Evolutionary conservation across 495 filamentous ascomycete species (phyloP), one percentile per base, ranked within the genome.

Genomic region (Mycothermus thermophilus): DNA sequence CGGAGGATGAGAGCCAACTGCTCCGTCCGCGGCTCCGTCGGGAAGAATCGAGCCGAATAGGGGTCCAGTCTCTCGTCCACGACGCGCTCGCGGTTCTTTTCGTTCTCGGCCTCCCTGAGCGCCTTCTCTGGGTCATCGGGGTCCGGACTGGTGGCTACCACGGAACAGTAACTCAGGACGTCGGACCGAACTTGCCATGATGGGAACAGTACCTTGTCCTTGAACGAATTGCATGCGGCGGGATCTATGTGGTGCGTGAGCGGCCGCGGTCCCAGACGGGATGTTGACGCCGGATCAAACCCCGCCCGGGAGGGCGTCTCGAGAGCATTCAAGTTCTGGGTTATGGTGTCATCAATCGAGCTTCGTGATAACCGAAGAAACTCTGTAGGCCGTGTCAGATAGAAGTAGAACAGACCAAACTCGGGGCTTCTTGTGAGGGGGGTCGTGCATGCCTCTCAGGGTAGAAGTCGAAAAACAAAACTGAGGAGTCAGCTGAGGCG

Each of bases 51-150:
- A 15, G 64, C 83, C 13, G 79, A 85, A 48, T 97, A 97, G 12
- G 90, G 90, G 58, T 97, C 90, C 36, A 96, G 57, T 38, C 90
- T 64, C 55, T 95, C 90, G 59, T 97, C 67, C 11, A 96, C 77
- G 4, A 87, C 67, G 34, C 76, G 66, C 48, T 93, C 83, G 34
- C 76, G 66, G 38, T 80, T 74, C 41, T 60, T 69, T 24, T 74
- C 74, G 18, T 72, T 71, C 54, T 93, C 84, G 0, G 73, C 68
- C 43, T 84, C 60, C 38, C 82, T 66, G 18, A 81, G 44, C 1
- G 80, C 62, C 5, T 72, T 59, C 45, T 90, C 86, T 10, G 87
- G 88, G 42, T 97, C 88, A 25, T 85, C 75, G 0, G 86, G 85
- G 48, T 97, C 86, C 3, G 82, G 79, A 34, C 74, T 78, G 2